Percentiles rank a stretch among this genome's conserved stretches.
phyloP scores from a whole-genome alignment of 495 filamentous ascomycete genomes.

The Ramalina peruviana region DNA sequence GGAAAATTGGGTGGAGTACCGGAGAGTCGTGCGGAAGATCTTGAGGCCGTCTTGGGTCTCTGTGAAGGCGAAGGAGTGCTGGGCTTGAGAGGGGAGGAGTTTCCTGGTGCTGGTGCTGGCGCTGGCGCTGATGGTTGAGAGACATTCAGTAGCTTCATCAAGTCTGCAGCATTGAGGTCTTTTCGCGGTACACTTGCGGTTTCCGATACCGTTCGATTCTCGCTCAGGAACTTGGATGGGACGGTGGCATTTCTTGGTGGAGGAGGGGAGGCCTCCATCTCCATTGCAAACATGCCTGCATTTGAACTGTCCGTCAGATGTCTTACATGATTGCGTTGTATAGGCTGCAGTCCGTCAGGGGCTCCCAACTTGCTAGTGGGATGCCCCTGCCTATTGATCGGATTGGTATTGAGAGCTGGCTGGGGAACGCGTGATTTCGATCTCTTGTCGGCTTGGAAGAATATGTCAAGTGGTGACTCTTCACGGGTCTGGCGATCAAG shows the following conservation, averaged over 20 bases:
- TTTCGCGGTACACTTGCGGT: background rate
- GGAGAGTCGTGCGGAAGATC: constrained; percentile 29
- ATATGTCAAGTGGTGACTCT: constrained; percentile 70
- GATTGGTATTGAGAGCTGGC: background rate
- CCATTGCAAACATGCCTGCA: constrained; percentile 48
- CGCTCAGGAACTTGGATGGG: constrained; percentile 21
- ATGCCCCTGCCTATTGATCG: constrained; percentile 26
- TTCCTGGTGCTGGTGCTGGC: constrained; percentile 15
- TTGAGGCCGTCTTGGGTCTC: constrained; percentile 8
- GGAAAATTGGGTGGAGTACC: constrained; percentile 22
- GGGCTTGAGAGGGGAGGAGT: constrained; percentile 8
- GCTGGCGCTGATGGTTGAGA: constrained; percentile 27
- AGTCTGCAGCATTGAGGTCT: constrained; percentile 26
- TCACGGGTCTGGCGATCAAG: constrained; percentile 27
- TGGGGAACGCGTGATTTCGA: constrained; percentile 44
- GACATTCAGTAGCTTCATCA: constrained; percentile 36
- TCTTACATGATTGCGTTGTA: constrained; percentile 18
- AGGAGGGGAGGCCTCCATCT: constrained; percentile 42
- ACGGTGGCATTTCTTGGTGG: constrained; percentile 40
- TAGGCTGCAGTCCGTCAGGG: constrained; percentile 18
- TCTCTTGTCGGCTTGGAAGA: constrained; percentile 75
- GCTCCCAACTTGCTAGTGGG: constrained; percentile 27
- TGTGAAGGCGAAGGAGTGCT: constrained; percentile 9
- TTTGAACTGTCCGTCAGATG: constrained; percentile 26
- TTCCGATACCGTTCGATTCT: background rate